These are phyloP conservation scores for Sesbania bispinosa DNA, from an alignment of 306 rosid genomes.

Conservation along the genomic window DNA sequence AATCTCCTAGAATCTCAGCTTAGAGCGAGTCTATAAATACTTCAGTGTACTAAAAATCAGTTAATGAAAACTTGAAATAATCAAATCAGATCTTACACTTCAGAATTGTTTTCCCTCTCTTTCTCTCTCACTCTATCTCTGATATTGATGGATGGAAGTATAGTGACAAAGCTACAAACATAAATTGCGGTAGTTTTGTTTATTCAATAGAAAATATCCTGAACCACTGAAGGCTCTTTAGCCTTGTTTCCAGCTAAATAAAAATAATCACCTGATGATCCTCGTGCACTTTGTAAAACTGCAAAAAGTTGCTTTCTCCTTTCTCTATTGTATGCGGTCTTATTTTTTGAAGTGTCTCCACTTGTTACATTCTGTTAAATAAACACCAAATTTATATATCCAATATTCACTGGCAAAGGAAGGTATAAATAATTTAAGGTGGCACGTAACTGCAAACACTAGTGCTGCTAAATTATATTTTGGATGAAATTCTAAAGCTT, in stretches of 20 bases:
- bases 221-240: not conserved
- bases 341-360: conserved; percentile 71
- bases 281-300: conserved; percentile 92
- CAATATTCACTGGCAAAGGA: not conserved
- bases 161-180: not conserved
- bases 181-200: not conserved
- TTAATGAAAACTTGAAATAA: no score
- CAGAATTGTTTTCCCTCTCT: no score
- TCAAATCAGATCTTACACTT: no score
- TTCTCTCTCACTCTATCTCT: no score
- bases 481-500: conserved; percentile 80
- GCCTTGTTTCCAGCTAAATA: not conserved
- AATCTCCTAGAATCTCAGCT: no score
- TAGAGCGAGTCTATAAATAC: no score
- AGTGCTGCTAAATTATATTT: conserved; percentile 85
- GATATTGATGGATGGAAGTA: conserved; percentile 11
- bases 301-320: conserved; percentile 95
- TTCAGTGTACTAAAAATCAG: no score
- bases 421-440: conserved; percentile 17
- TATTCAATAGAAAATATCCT: not conserved
- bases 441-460: conserved; percentile 76
- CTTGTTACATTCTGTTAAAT: conserved; percentile 60
- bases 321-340: conserved; percentile 82
- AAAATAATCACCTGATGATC: conserved; percentile 78
- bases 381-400: conserved; percentile 29